These are phyloP conservation scores for Mallotus repandus DNA, from an alignment of 441 rosid species.

Conservation along the genomic window DNA sequence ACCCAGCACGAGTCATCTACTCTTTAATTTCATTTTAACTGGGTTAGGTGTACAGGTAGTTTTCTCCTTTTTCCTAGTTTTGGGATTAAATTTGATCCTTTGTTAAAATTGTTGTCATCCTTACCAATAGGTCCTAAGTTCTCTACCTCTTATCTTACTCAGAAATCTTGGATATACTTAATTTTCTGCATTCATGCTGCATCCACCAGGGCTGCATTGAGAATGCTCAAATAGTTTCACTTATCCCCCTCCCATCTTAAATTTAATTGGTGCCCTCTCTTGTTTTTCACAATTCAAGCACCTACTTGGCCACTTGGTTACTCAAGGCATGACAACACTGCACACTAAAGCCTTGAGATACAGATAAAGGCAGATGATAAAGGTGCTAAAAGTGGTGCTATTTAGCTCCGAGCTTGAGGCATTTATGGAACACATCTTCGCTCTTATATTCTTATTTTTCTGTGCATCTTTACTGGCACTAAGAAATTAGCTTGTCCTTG, in stretches of 20 bases:
- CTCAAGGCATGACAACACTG: background rate
- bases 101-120: no score
- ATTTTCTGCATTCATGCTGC: background rate
- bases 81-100: no score
- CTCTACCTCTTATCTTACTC: no score
- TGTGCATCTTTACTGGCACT: conserved; percentile 10
- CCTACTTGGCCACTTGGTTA: background rate
- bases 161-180: background rate
- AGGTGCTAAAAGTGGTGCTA: background rate
- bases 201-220: background rate
- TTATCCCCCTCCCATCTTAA: background rate
- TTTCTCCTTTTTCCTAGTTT: no score
- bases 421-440: background rate
- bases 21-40: no score
- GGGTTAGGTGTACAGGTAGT: no score
- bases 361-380: background rate
- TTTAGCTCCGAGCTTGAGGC: background rate
- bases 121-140: no score
- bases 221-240: background rate
- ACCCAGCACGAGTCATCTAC: no score
- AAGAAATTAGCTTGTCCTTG: conserved; percentile 20
- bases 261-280: background rate
- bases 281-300: background rate
- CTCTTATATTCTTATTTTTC: background rate
- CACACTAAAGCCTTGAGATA: background rate